Evolutionary conservation across 441 rosid species (phyloP), one percentile per base, ranked within the genome.

Genomic region (Gossypium laxum): DNA sequence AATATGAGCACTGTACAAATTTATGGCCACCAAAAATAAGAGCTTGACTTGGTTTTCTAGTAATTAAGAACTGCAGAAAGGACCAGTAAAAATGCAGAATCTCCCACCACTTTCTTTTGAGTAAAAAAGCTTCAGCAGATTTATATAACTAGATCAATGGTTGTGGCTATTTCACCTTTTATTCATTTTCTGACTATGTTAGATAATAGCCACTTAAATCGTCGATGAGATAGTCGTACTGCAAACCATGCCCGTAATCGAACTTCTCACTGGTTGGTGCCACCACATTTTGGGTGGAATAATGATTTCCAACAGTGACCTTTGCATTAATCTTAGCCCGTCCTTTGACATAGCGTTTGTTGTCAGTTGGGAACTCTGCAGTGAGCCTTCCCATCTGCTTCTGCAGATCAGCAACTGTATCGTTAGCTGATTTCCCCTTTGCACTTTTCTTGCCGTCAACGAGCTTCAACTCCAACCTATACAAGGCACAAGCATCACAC

Each of bases 341-440:
- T 58, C 89, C 97, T 75, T 88, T 90, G 50, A 83, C 78, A 34
- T 80, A 70, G 59, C 91, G 97, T 76, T 90, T 90, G 80, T 83
- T 89, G 3, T 92, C 96, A 0, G 87, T 71, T 10, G 96, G 94
- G 54, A 92, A 89, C 82, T 94, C 99, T 10, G 99, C 97, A 4
- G 89, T 82, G 50, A 94, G 97, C 80, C 94, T 89, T 74, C 96
- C 97, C 99, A 94, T 94, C 85, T 92, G 97, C 80, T 90, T 94
- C 86, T 94, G 99, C 74, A 94, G 84, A 79, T 94, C 94, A 72
- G 91, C 96, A 55, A 94, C 92, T 0, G 99, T 88, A 61, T 94
- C 99, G 2, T 82, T 89, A 17, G 89, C 65, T 51, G 85, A 48
- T 78, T 85, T 92, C 2, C 91, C 92, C 77, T 90, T 94, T 11